These are phyloP conservation scores for Plicaturopsis crispa DNA, from an alignment of 768 basidiomycete genomes.

Conservation along the genomic window DNA sequence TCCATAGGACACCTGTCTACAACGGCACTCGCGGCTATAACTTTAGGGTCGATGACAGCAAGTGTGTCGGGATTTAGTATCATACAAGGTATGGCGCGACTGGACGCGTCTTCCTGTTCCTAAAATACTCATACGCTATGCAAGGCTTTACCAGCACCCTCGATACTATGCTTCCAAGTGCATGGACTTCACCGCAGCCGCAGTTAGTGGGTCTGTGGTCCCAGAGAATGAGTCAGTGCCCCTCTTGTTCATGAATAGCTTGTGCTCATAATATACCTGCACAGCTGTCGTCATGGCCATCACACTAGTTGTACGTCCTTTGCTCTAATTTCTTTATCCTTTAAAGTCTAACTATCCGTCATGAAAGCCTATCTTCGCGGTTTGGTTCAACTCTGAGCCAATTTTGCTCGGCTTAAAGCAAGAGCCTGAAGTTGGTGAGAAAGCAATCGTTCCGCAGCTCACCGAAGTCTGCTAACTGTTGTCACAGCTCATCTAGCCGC, in stretches of 20 bases:
- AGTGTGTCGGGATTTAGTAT: slow-evolving; percentile 33
- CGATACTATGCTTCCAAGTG: slow-evolving; percentile 89
- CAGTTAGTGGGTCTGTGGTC: slow-evolving; percentile 85
- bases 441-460: too few species aligned
- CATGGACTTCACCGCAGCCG: slow-evolving; percentile 88
- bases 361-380: slow-evolving; percentile 42
- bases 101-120: too few species aligned
- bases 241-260: neutral
- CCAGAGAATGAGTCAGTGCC: slow-evolving; percentile 71
- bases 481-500: slow-evolving; percentile 71
- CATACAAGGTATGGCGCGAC: too few species aligned
- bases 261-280: too few species aligned
- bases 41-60: slow-evolving; percentile 67
- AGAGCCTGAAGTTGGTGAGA: slow-evolving; percentile 82
- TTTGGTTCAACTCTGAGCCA: slow-evolving; percentile 81
- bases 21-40: slow-evolving; percentile 78
- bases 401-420: slow-evolving; percentile 72
- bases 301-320: slow-evolving; percentile 47
- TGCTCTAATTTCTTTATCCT: neutral
- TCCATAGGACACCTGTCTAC: slow-evolving; percentile 91
- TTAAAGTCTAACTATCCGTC: slow-evolving; percentile 1
- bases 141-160: slow-evolving; percentile 80
- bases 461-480: too few species aligned
- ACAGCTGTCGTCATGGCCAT: slow-evolving; percentile 56
- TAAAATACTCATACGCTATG: too few species aligned